Conservation (phyloP, 768 basidiomycete genomes). For the Russula foetens region DNA sequence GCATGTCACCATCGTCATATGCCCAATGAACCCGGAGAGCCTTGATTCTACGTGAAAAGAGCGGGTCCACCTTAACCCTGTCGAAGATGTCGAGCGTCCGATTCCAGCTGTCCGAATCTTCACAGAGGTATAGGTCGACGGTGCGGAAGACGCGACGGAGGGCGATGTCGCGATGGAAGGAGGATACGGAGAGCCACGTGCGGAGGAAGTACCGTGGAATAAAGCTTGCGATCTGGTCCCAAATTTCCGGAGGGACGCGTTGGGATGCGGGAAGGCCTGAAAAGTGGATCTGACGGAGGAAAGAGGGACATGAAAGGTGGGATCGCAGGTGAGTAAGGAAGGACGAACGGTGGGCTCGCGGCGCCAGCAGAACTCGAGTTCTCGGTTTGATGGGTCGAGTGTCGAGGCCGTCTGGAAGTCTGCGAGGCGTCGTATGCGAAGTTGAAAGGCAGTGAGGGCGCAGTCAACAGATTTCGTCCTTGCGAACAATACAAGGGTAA, state of each 20-base stretch:
- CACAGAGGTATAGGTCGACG: conserved; percentile 58
- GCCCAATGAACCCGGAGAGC: conserved; percentile 59
- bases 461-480: background rate
- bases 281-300: conserved; percentile 40
- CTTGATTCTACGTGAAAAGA: conserved; percentile 53
- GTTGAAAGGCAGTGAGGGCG: background rate
- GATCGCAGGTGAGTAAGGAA: background rate
- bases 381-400: conserved; percentile 51
- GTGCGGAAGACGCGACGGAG: conserved; percentile 59
- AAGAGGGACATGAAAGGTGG: background rate
- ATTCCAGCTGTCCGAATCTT: conserved; percentile 52
- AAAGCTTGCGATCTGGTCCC: conserved; percentile 55
- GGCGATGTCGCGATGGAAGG: conserved; percentile 58
- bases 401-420: conserved; percentile 54
- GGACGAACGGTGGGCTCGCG: conserved; percentile 39
- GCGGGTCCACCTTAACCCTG: conserved; percentile 51
- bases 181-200: conserved; percentile 59
- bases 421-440: conserved; percentile 20
- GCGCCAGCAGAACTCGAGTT: conserved; percentile 41
- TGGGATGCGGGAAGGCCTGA: conserved; percentile 49
- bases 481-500: background rate
- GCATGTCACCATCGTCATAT: conserved; percentile 60
- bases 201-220: conserved; percentile 60
- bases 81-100: conserved; percentile 62
- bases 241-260: conserved; percentile 56